Base-by-base conservation (phyloP, 2,329 filamentous ascomycete genomes). In the Tolypocladium ophioglossoides region DNA sequence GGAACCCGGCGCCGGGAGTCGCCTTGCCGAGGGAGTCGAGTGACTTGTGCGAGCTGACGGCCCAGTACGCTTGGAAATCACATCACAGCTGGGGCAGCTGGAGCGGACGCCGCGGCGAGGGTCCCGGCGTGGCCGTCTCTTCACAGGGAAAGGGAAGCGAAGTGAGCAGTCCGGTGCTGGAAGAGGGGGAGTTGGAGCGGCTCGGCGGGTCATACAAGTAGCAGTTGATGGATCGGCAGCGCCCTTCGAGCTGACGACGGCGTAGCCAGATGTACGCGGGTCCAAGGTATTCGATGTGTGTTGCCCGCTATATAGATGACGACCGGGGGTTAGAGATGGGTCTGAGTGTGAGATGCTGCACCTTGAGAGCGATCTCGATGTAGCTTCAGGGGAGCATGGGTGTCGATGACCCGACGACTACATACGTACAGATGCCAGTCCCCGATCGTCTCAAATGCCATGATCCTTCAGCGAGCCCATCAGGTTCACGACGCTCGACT, bases 11-110 rank as follows among this genome's bases (percentile, higher is more conserved):
- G 32, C 18, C 24, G 11, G 27, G 10, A 14, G 10, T 14, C 44
- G 44, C 20, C 27, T 32, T 32, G 27, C 27, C 44, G 27, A 20
- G 18, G 18, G 30, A 10, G 27, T 47, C 44, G 27, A 47, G 27
- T 5, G 44, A 47, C 24, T 32, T 32, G 18, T 16, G 27, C 16
- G 64, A 68, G 3, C 57, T 68, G 53, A 68, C 68, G 2, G 65
- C 68, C 52, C 58, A 63, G 20, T 66, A 65, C n/a, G 62, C 57
- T 10, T 60, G 58, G n/a, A 64, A 69, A 20, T 55, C 60, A 41
- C 44, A 35, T 16, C 55, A 64, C 34, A 70, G 69, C 52, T 70
- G 68, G 68, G 68, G 68, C 1, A 70, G 66, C 51, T 69, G 67
- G 65, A 59, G 63, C 22, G 44, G 52, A 16, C 40, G 32, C 24